phyloP scores from a whole-genome alignment of 768 basidiomycete genomes.

The Pleurotus salmoneostramineus region DNA sequence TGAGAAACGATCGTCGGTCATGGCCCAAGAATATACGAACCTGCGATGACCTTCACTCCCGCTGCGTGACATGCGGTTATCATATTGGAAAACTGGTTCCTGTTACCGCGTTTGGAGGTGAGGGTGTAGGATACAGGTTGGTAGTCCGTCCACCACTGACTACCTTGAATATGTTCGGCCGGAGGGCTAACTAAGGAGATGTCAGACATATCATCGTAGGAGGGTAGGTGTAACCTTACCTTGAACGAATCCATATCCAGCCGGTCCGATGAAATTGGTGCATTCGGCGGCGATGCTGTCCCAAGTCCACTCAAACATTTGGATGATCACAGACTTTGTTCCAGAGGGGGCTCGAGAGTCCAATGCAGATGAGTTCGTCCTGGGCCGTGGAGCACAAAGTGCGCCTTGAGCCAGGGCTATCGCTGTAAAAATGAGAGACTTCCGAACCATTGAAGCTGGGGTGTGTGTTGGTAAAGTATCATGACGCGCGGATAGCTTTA shows the following conservation, averaged over 20 bases:
- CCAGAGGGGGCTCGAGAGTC: slow-evolving; percentile 15
- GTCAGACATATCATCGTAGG: background rate
- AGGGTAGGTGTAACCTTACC: slow-evolving; percentile 25
- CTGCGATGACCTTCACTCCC: slow-evolving; percentile 54
- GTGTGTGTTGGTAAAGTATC: no score
- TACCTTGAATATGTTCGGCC: slow-evolving; percentile 53
- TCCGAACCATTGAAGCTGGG: no score
- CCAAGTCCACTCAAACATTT: slow-evolving; percentile 72
- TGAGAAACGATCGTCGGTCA: background rate
- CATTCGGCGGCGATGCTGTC: slow-evolving; percentile 60
- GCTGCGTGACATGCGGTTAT: slow-evolving; percentile 45
- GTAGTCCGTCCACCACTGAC: slow-evolving; percentile 76
- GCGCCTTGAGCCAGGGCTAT: no score
- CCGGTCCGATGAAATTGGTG: slow-evolving; percentile 60
- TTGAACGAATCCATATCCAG: slow-evolving; percentile 72
- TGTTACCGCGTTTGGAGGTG: slow-evolving; percentile 62
- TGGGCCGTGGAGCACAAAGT: no score
- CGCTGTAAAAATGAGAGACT: no score
- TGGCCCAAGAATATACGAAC: slow-evolving; percentile 18
- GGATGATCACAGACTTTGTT: slow-evolving; percentile 51
- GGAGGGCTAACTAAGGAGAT: slow-evolving; percentile 39
- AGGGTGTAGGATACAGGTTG: slow-evolving; percentile 64
- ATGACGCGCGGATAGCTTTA: no score
- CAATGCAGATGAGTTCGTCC: background rate
- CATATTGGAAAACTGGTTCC: slow-evolving; percentile 48